Percentiles rank a stretch among this genome's conserved stretches.
phyloP scores from a whole-genome alignment of 345 rosid genomes.

The Reutealis trisperma region DNA sequence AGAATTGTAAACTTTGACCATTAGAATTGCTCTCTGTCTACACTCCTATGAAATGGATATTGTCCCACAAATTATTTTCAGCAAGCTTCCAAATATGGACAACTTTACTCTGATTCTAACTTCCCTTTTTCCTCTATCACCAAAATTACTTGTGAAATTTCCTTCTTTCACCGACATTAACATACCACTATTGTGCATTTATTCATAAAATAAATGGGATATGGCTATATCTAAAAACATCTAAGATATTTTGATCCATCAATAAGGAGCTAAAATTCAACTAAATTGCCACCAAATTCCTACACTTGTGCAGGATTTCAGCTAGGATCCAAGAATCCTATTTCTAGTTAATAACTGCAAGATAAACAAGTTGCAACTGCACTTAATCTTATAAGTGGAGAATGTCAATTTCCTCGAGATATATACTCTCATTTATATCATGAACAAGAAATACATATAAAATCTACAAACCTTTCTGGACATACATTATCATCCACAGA shows the following conservation, averaged over 20 bases:
- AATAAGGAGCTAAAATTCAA: neutral
- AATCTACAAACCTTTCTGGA: constrained; percentile 43
- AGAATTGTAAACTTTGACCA: neutral
- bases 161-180: neutral
- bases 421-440: neutral
- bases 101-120: too few species aligned
- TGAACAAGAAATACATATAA: constrained; percentile 10
- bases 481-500: constrained; percentile 20
- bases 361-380: neutral
- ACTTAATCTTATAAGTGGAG: neutral
- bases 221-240: neutral
- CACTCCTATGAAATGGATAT: neutral
- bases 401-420: neutral
- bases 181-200: neutral
- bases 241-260: neutral
- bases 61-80: neutral
- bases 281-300: neutral
- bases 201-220: neutral
- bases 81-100: neutral
- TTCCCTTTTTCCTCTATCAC: neutral
- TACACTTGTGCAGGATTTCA: neutral
- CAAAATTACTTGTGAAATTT: too few species aligned
- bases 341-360: neutral
- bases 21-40: neutral
- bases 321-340: neutral